Evolutionary conservation across 768 basidiomycete species (phyloP).

Genomic region (Pleurotus pulmonarius): DNA sequence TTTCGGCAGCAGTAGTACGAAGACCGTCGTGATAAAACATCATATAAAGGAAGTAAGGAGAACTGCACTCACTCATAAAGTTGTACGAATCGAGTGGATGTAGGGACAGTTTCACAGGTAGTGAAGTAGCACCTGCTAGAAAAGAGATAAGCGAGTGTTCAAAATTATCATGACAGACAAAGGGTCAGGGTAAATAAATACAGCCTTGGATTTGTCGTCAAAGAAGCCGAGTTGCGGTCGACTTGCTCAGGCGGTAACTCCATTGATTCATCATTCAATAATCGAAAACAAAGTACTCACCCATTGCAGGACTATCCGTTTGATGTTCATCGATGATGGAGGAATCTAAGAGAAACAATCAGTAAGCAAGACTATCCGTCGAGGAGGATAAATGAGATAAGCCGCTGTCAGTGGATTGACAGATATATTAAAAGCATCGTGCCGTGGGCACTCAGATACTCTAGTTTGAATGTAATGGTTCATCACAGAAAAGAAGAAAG

Average conservation of each 20-base stretch:
- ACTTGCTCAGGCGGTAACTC: slow-evolving; percentile 83
- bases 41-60: slow-evolving; percentile 31
- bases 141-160: not conserved
- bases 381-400: not conserved
- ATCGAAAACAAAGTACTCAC: slow-evolving; percentile 30
- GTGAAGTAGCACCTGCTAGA: not conserved
- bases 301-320: not conserved
- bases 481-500: slow-evolving; percentile 36
- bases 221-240: slow-evolving; percentile 24
- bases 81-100: not conserved
- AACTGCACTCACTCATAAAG: slow-evolving; percentile 26
- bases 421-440: slow-evolving; percentile 68
- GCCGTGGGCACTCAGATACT: slow-evolving; percentile 78
- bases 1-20: slow-evolving; percentile 83
- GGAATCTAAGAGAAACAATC: slow-evolving; percentile 1
- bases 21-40: slow-evolving; percentile 92
- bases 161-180: not conserved
- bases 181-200: slow-evolving; percentile 59
- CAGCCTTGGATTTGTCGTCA: slow-evolving; percentile 85
- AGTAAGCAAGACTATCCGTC: slow-evolving; percentile 5
- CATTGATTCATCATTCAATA: slow-evolving; percentile 56
- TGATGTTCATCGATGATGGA: not conserved
- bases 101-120: no score
- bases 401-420: slow-evolving; percentile 53
- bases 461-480: slow-evolving; percentile 81